Percentiles rank a stretch among this genome's conserved stretches.
phyloP scores from a whole-genome alignment of 2,329 filamentous ascomycete genomes.

The Chrysoporthe puriensis region DNA sequence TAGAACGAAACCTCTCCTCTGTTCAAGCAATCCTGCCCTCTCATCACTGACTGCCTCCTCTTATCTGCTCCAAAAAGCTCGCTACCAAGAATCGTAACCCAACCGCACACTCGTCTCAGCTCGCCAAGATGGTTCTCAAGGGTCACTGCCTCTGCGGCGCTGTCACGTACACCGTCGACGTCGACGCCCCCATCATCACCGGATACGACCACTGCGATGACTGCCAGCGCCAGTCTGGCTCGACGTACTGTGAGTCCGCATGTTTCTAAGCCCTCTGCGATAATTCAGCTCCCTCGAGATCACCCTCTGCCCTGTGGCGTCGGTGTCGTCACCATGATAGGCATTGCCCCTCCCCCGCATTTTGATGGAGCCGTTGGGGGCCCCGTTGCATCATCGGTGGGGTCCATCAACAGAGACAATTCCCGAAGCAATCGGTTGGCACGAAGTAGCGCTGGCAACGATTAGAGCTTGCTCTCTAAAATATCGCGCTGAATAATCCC shows the following conservation, averaged over 20 bases:
- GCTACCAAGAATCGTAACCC: background rate
- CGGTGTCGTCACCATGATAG: conserved; percentile 13
- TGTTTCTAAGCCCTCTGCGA: background rate
- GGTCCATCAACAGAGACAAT: background rate
- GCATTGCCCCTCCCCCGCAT: conserved; percentile 25
- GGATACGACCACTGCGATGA: conserved; percentile 75
- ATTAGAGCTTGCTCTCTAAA: too few relatives aligned
- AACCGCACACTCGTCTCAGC: background rate
- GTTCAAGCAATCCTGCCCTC: background rate
- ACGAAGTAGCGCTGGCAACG: too few relatives aligned
- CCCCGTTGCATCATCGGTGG: conserved; percentile 2
- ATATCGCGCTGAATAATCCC: too few relatives aligned
- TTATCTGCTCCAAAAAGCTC: background rate
- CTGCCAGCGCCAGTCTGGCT: conserved; percentile 71
- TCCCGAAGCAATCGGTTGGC: background rate
- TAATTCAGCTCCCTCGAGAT: too few relatives aligned
- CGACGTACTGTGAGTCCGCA: conserved; percentile 63
- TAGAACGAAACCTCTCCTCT: background rate
- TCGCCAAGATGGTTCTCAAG: conserved; percentile 62
- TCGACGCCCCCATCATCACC: conserved; percentile 55
- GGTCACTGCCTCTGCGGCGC: conserved; percentile 74
- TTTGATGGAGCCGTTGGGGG: conserved; percentile 10
- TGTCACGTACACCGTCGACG: conserved; percentile 67
- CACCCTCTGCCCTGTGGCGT: background rate
- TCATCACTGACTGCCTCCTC: background rate